Base-by-base conservation (phyloP, 2,329 filamentous ascomycete species). In the Orbilia quercus region DNA sequence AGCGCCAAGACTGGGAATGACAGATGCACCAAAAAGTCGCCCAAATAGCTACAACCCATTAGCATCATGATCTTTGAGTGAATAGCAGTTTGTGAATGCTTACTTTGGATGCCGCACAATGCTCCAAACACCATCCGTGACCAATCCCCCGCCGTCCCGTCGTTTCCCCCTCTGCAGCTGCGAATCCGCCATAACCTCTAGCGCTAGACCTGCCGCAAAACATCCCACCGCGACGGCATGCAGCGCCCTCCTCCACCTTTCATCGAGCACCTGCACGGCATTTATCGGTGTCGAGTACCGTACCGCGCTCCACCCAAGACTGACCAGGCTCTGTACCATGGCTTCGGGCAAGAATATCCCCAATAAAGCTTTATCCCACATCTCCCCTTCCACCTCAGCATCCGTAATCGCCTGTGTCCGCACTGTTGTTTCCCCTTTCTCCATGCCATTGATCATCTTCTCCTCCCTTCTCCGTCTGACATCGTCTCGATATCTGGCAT, bases 51-150 rank as follows among this genome's bases (percentile, higher is more conserved):
- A 55, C 31, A 34, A 55, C 31, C n/a, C 40, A 20, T 23, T 69
- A 51, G 76, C 40, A 64, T 34, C 31, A 34, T 34, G n/a, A 6
- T n/a, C n/a, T n/a, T n/a, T n/a, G n/a, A n/a, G n/a, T n/a, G n/a
- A n/a, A n/a, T n/a, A n/a, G n/a, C n/a, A n/a, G n/a, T n/a, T n/a
- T n/a, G n/a, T n/a, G n/a, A n/a, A n/a, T n/a, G n/a, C 45, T 44
- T 81, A 87, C 85, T 88, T 88, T 0, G 86, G 86, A 79, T 88
- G 86, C 53, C 87, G 80, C 23, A 88, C 85, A 31, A 88, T 82
- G 75, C 85, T 86, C 85, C 85, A 88, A 28, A 88, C 86, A 11
- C 86, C 86, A n/a, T 85, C 82, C 12, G 83, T 82, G 73, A 84
- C 82, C 28, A 87, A 80, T 38, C 23, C 38, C 28, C 25, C 40